Evolutionary conservation across 2,329 filamentous ascomycete genomes (phyloP).

Genomic region (Cercospora beticola): DNA sequence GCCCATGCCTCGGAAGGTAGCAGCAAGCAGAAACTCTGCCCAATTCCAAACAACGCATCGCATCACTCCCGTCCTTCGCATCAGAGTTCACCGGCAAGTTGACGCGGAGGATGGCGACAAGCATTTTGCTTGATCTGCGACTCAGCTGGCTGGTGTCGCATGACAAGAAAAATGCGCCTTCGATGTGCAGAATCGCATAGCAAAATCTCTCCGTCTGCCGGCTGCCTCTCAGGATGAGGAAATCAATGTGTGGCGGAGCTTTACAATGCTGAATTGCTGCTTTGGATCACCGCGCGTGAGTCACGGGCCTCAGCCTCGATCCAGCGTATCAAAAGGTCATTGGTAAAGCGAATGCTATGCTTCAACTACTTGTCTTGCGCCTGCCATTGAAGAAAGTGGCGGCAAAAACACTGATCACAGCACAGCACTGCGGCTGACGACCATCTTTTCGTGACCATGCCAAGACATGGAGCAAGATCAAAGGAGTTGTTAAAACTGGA

Average conservation of each 20-base stretch:
- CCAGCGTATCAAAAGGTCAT: neutral
- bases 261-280: neutral
- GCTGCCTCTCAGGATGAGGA: neutral
- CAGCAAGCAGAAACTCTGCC: neutral
- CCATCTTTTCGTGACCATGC: neutral
- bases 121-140: neutral
- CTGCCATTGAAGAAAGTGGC: neutral
- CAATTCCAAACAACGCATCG: neutral
- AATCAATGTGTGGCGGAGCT: neutral
- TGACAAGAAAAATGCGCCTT: neutral
- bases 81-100: neutral
- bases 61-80: neutral
- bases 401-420: neutral
- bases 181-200: neutral
- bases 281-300: constrained; percentile 9
- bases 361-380: neutral
- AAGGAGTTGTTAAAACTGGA: constrained; percentile 39
- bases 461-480: neutral
- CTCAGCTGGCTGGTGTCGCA: neutral
- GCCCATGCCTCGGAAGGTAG: neutral
- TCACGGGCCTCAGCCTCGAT: constrained; percentile 14
- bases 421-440: neutral
- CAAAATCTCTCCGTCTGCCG: neutral
- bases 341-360: neutral
- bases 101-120: neutral